Base-by-base conservation (phyloP, 2,329 filamentous ascomycete genomes). In the Trichophyton benhamiae region DNA sequence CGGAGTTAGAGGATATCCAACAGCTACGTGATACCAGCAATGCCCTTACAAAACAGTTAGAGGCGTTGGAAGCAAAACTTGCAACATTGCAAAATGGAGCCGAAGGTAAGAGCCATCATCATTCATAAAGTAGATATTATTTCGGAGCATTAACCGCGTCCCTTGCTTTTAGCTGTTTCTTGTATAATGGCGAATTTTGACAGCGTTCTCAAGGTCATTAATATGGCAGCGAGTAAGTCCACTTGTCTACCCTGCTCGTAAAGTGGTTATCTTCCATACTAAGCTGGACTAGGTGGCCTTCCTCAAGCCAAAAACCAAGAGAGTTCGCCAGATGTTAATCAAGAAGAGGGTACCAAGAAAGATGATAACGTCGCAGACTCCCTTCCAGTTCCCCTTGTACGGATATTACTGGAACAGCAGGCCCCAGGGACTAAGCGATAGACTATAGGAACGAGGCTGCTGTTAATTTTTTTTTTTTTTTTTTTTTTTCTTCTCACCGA, bases 131-230 rank as follows among this genome's bases (percentile, higher is more conserved):
- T 57, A 52, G n/a, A 30, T 58, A 53, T 57, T 44, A 62, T 42
- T 55, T 33, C 52, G 17, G 15, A 44, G n/a, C 15, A n/a, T 17
- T 44, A 44, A 6, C 36, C 20, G 55, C 25, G 46, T 3, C 33
- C 33, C 9, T 13, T 38, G 7, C 11, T 6, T 63, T 57, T 70
- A 83, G 83, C 83, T 63, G 82, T 87, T 62, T 83, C 83, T 60
- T 82, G 81, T 53, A 84, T 87, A n/a, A 77, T 87, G 68, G 80
- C 82, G 44, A 87, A 86, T 68, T 87, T 84, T 84, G 81, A 84
- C 60, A 85, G 83, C 66, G 83, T 87, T 30, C 72, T 87, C 57
- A 76, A 82, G 59, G 83, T 83, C 52, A 85, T 87, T 63, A 79
- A 80, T 64, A 84, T 87, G 79, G 83, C 84, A 60, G 84, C 82